A percentile compares a stretch with the other conserved stretches of the same genome.
These are phyloP conservation scores for Metschnikowia cubensis DNA, from an alignment of 805 yeast genomes.

Conservation along the genomic window DNA sequence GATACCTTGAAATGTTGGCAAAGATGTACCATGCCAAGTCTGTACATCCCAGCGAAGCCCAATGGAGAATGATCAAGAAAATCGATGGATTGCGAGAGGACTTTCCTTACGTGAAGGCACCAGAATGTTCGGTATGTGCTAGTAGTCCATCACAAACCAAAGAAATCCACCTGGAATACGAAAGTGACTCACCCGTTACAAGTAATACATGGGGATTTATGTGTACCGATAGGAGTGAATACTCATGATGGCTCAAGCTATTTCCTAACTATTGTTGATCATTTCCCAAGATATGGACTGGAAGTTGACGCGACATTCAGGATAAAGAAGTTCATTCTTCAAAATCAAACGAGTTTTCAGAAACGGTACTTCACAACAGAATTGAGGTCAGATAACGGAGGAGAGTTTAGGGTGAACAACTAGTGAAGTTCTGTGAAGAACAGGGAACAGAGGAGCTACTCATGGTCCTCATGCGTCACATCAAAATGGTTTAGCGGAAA, in stretches of 20 bases:
- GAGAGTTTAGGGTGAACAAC: neutral
- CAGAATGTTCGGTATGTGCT: neutral
- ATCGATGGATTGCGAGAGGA: neutral
- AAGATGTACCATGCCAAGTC: neutral
- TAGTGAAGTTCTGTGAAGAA: neutral
- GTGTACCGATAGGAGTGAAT: neutral
- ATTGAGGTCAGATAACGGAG: neutral
- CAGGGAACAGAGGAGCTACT: neutral
- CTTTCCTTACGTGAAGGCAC: neutral
- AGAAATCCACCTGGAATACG: neutral
- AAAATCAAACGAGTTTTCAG: neutral
- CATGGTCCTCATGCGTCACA: neutral
- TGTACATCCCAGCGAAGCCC: neutral
- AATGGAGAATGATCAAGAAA: neutral
- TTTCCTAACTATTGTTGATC: neutral
- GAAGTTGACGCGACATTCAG: neutral
- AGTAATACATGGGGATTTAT: neutral
- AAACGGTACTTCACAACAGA: neutral
- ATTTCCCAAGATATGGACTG: neutral
- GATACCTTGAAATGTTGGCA: too few species aligned
- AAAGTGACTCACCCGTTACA: neutral
- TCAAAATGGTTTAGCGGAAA: too few species aligned
- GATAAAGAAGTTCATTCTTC: neutral
- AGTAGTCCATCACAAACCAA: neutral
- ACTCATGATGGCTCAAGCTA: neutral